Conservation (phyloP, 2,329 filamentous ascomycete species). For the Rhynchosporium agropyri region DNA sequence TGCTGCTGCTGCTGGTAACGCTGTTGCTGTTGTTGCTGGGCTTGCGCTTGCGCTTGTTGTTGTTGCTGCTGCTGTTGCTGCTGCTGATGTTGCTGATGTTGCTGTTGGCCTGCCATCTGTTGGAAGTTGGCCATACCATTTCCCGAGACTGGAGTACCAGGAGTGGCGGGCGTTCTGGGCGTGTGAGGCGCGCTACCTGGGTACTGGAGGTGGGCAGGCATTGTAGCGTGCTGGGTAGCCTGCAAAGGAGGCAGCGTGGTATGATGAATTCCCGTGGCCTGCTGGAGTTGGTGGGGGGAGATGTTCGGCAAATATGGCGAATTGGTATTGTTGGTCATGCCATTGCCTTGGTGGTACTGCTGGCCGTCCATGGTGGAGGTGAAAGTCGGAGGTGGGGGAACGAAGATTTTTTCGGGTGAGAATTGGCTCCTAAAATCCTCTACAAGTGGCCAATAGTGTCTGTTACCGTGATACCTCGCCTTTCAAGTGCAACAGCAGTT, state of each 20-base stretch:
- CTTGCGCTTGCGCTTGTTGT: no score
- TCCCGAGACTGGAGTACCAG: slow-evolving; percentile 60
- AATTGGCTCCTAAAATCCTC: no score
- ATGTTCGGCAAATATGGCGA: slow-evolving; percentile 40
- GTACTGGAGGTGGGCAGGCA: slow-evolving; percentile 49
- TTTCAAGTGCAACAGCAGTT: no score
- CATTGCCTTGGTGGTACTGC: slow-evolving; percentile 38
- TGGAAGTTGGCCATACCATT: slow-evolving; percentile 59
- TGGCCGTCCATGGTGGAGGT: slow-evolving; percentile 36
- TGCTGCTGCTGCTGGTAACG: no score
- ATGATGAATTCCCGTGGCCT: slow-evolving; percentile 49
- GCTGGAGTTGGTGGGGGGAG: slow-evolving; percentile 45
- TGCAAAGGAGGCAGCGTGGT: slow-evolving; percentile 58
- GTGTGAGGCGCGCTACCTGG: slow-evolving; percentile 58
- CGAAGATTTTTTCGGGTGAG: not conserved
- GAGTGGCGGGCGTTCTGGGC: slow-evolving; percentile 63
- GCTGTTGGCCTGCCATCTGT: slow-evolving; percentile 50
- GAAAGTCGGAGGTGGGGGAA: slow-evolving; percentile 3
- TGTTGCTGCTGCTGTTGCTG: slow-evolving; percentile 30
- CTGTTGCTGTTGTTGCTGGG: no score
- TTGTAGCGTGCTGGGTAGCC: slow-evolving; percentile 50
- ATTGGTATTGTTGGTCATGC: slow-evolving; percentile 37
- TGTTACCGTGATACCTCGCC: not conserved
- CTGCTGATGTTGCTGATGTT: slow-evolving; percentile 32
- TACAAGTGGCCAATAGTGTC: not conserved